phyloP scores from a whole-genome alignment of 2,329 filamentous ascomycete genomes.

The Neonectria neomacrospora region DNA sequence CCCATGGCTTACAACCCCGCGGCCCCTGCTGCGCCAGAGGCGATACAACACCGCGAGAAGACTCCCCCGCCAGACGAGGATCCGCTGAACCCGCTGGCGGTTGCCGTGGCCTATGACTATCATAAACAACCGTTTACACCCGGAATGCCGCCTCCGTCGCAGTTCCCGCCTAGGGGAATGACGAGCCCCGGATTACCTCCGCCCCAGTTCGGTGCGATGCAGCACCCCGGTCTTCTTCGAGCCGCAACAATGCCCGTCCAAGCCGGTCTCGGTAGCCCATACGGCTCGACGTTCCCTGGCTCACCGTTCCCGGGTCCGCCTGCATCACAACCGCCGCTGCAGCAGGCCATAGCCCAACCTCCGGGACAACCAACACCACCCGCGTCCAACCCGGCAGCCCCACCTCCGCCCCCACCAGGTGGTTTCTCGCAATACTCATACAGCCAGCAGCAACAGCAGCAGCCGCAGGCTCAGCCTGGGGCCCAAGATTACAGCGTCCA shows the following conservation, averaged over 20 bases:
- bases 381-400: slow-evolving; percentile 50
- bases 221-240: slow-evolving; percentile 60
- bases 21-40: slow-evolving; percentile 78
- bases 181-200: slow-evolving; percentile 55
- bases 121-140: slow-evolving; percentile 64
- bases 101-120: slow-evolving; percentile 67
- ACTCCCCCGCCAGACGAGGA: slow-evolving; percentile 79
- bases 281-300: slow-evolving; percentile 57
- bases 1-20: slow-evolving; percentile 84
- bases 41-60: slow-evolving; percentile 79
- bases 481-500: slow-evolving; percentile 68
- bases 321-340: slow-evolving; percentile 50
- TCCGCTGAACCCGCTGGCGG: slow-evolving; percentile 66
- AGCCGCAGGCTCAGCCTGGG: slow-evolving; percentile 38
- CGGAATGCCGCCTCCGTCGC: slow-evolving; percentile 60
- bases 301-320: slow-evolving; percentile 58
- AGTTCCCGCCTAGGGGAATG: slow-evolving; percentile 57
- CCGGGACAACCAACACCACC: slow-evolving; percentile 48
- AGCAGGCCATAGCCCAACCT: slow-evolving; percentile 35
- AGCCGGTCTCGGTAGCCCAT: slow-evolving; percentile 56
- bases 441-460: slow-evolving; percentile 38
- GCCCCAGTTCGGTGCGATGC: slow-evolving; percentile 53
- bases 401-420: slow-evolving; percentile 57
- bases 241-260: slow-evolving; percentile 62
- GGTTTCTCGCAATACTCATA: slow-evolving; percentile 68